A percentile compares a stretch with the other conserved stretches of the same genome.
Evolutionary conservation across 805 yeast genomes (phyloP).

Genomic region (Cyberlindnera lachancei): DNA sequence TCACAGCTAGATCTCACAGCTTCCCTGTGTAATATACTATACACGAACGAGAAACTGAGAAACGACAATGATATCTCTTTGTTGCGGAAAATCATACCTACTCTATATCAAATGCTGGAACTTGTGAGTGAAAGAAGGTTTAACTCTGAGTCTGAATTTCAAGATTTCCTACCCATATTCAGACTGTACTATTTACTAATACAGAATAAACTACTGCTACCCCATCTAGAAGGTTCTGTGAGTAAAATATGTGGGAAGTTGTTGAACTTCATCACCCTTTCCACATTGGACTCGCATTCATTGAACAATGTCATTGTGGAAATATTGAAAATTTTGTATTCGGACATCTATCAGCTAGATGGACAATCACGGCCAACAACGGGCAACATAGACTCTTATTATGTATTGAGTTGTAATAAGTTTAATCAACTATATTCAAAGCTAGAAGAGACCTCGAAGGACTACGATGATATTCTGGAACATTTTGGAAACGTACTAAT

Average conservation of each 20-base stretch:
- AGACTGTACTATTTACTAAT: constrained; percentile 19
- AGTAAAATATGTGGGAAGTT: constrained; percentile 18
- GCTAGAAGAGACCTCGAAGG: constrained; percentile 6
- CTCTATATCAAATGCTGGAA: constrained; percentile 11
- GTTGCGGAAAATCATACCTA: constrained; percentile 7
- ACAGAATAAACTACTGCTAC: constrained; percentile 10
- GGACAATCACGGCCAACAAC: too few relatives aligned
- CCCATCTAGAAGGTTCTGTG: constrained; percentile 9
- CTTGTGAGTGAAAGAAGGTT: constrained; percentile 20
- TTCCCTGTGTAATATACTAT: constrained; percentile 16
- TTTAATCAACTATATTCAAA: constrained; percentile 18
- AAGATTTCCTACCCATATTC: constrained; percentile 21
- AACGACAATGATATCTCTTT: constrained; percentile 1
- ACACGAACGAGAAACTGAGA: constrained; percentile 13
- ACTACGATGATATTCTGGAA: constrained; percentile 21
- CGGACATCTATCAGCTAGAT: constrained; percentile 19
- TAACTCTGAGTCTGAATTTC: constrained; percentile 19
- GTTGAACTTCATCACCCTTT: constrained; percentile 19
- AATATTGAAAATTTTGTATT: constrained; percentile 21
- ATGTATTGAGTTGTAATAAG: constrained; percentile 22
- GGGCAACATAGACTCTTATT: constrained; percentile 22
- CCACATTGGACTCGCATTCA: constrained; percentile 13
- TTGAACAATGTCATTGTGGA: constrained; percentile 21
- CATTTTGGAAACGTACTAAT: constrained; percentile 22
- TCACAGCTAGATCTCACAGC: constrained; percentile 17